phyloP scores from a whole-genome alignment of 805 yeast genomes.

The Zygosaccharomyces bailii region DNA sequence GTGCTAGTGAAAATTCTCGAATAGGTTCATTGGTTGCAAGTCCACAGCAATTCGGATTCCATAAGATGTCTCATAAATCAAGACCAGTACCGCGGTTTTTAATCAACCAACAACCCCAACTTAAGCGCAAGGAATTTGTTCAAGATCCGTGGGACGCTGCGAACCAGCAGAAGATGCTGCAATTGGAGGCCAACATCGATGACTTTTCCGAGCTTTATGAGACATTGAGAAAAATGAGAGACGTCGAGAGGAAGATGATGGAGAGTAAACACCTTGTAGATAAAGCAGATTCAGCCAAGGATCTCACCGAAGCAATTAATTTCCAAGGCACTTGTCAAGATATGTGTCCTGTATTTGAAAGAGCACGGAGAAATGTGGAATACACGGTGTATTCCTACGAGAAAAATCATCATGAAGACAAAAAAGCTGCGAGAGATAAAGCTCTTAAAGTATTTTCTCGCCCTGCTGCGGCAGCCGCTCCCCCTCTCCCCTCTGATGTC shows the following conservation, averaged over 20 bases:
- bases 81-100: slow-evolving; percentile 39
- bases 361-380: slow-evolving; percentile 82
- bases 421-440: slow-evolving; percentile 50
- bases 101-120: slow-evolving; percentile 37
- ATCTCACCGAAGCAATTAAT: slow-evolving; percentile 79
- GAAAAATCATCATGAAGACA: slow-evolving; percentile 52
- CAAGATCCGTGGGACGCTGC: slow-evolving; percentile 65
- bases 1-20: not conserved
- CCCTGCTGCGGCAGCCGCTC: slow-evolving; percentile 98
- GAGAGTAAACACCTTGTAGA: slow-evolving; percentile 81
- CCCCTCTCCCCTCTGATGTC: slow-evolving; percentile 95
- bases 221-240: slow-evolving; percentile 68
- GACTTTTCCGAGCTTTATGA: slow-evolving; percentile 75
- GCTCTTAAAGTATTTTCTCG: slow-evolving; percentile 93
- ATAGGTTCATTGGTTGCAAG: slow-evolving; percentile 26
- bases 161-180: slow-evolving; percentile 63
- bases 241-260: slow-evolving; percentile 71
- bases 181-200: slow-evolving; percentile 47
- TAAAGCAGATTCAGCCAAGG: slow-evolving; percentile 75
- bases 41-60: slow-evolving; percentile 27
- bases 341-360: slow-evolving; percentile 94
- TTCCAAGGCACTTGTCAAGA: slow-evolving; percentile 87
- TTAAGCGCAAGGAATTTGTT: slow-evolving; percentile 28
- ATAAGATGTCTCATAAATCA: slow-evolving; percentile 15
- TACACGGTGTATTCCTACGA: slow-evolving; percentile 81